These are phyloP conservation scores for Candida endomychidarum DNA, from an alignment of 805 yeast species.

Conservation along the genomic window DNA sequence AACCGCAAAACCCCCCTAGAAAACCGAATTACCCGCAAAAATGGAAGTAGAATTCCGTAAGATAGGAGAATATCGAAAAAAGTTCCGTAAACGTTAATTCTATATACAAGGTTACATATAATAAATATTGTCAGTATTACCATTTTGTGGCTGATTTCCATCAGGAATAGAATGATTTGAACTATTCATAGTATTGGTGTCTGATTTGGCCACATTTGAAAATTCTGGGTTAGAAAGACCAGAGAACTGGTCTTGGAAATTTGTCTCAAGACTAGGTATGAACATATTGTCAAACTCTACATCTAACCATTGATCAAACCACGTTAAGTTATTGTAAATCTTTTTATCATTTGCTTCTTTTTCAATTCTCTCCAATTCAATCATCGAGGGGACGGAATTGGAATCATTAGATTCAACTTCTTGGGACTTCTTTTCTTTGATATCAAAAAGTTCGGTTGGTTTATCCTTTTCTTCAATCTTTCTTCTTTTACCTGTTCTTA, in stretches of 20 bases:
- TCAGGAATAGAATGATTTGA: too few relatives aligned
- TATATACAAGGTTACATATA: constrained; percentile 2
- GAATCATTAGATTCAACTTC: background rate
- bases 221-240: background rate
- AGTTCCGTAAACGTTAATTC: background rate
- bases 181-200: too few relatives aligned
- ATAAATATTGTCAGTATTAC: background rate
- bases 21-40: background rate
- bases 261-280: background rate
- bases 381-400: background rate
- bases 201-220: background rate
- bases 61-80: background rate
- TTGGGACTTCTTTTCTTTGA: too few relatives aligned
- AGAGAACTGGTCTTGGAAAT: background rate
- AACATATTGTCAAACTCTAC: constrained; percentile 7
- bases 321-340: constrained; percentile 45
- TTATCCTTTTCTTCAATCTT: background rate
- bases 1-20: background rate
- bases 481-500: constrained; percentile 14
- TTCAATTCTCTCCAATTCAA: constrained; percentile 5
- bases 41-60: too few relatives aligned
- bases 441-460: background rate
- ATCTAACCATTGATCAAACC: constrained; percentile 57
- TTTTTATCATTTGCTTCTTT: constrained; percentile 23
- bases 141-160: too few relatives aligned